phyloP scores from a whole-genome alignment of 1,284 basidiomycete species.

The Pseudozyma thailandica region DNA sequence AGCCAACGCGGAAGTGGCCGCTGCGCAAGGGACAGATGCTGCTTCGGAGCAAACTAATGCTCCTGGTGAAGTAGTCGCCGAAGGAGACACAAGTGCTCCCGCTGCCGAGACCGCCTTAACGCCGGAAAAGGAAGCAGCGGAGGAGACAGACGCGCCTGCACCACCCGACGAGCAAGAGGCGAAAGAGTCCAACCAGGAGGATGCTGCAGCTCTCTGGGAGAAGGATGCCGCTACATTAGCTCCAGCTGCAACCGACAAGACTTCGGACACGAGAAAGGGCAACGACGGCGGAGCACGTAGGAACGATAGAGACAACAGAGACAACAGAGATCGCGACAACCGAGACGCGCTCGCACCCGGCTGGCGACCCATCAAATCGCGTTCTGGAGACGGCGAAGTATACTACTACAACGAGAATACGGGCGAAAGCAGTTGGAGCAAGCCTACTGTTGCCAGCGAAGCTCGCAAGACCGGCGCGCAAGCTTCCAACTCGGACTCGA shows the following conservation, averaged over 20 bases:
- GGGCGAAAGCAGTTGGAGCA: conserved; percentile 39
- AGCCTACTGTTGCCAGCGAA: conserved; percentile 11
- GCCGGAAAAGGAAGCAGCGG: not conserved
- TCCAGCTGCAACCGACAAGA: not conserved
- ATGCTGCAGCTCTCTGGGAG: not conserved
- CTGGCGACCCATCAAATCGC: conserved; percentile 33
- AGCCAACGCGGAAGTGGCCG: not conserved
- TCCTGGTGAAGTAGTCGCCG: no score
- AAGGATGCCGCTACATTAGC: not conserved
- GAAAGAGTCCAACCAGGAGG: not conserved
- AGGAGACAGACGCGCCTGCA: not conserved
- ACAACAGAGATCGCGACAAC: not conserved
- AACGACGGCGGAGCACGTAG: not conserved
- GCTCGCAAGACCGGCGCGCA: conserved; percentile 1
- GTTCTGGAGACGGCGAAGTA: conserved; percentile 30
- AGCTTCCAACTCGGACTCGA: not conserved
- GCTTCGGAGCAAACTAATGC: no score
- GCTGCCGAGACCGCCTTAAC: not conserved
- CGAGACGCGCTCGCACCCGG: conserved; percentile 15
- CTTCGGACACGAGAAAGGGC: not conserved
- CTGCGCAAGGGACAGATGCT: not conserved
- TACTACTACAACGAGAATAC: conserved; percentile 50
- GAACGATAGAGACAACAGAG: not conserved
- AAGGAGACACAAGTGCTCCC: no score
- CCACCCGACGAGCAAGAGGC: not conserved